A percentile compares a stretch with the other conserved stretches of the same genome.
These are phyloP conservation scores for Geotrichum australiense DNA, from an alignment of 1,139 yeast genomes.

Conservation along the genomic window DNA sequence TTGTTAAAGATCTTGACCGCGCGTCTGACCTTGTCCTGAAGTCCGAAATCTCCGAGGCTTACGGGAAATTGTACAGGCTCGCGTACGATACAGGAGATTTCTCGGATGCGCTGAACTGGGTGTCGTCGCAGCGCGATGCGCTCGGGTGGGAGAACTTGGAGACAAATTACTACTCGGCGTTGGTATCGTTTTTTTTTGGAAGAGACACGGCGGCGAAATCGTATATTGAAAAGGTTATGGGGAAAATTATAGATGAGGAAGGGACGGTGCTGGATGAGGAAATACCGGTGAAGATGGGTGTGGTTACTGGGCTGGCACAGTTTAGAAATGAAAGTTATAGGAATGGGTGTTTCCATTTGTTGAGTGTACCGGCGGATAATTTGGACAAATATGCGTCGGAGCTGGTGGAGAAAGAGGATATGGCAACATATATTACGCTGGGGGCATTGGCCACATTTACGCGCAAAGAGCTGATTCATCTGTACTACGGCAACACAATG, in stretches of 20 bases:
- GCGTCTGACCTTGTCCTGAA: conserved; percentile 10
- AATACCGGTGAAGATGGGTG: conserved; percentile 8
- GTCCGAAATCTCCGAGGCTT: conserved; percentile 11
- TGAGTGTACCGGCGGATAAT: conserved; percentile 8
- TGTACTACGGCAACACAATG: conserved; percentile 42
- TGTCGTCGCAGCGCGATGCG: conserved; percentile 11
- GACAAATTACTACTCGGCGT: conserved; percentile 1
- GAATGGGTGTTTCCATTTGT: conserved; percentile 11
- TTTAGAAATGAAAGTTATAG: conserved; percentile 11
- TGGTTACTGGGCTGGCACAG: conserved; percentile 12
- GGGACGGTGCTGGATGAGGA: conserved; percentile 4
- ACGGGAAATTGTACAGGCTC: conserved; percentile 9
- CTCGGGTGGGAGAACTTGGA: background rate
- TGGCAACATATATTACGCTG: conserved; percentile 23
- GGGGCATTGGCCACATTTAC: conserved; percentile 25
- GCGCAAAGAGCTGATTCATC: conserved; percentile 23
- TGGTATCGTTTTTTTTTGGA: conserved; percentile 6
- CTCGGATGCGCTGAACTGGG: conserved; percentile 9
- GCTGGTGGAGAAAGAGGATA: conserved; percentile 16
- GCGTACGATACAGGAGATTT: conserved; percentile 13
- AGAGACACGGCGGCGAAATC: conserved; percentile 7
- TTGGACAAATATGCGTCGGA: conserved; percentile 1
- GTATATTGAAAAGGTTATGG: conserved; percentile 9
- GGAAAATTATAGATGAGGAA: background rate
- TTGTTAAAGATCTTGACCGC: conserved; percentile 1